Conservation (phyloP, 768 basidiomycete species). For the Hydnum rufescens region DNA sequence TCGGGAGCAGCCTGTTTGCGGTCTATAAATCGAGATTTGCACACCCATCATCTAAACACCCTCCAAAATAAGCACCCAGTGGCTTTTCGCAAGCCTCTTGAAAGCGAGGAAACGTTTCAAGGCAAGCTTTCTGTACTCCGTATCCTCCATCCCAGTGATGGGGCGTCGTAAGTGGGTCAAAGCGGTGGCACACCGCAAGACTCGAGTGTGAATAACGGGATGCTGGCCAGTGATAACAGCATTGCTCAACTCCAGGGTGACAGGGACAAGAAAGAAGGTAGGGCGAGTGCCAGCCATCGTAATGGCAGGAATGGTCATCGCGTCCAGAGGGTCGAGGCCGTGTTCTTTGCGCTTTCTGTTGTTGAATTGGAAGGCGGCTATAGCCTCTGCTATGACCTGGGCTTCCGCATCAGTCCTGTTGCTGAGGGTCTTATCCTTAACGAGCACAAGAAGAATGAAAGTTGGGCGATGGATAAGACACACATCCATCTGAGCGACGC, state of each 20-base stretch:
- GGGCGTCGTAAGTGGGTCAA: not conserved
- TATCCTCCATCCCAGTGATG: not conserved
- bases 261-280: conserved; percentile 12
- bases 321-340: not conserved
- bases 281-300: conserved; percentile 10
- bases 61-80: too few relatives aligned
- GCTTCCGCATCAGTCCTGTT: conserved; percentile 17
- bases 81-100: not conserved
- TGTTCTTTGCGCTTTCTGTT: not conserved
- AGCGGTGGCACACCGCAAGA: not conserved
- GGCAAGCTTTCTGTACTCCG: not conserved
- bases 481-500: conserved; percentile 15
- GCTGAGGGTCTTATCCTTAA: conserved; percentile 12
- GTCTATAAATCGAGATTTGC: too few relatives aligned
- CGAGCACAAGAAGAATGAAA: conserved; percentile 14
- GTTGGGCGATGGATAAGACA: conserved; percentile 15
- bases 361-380: conserved; percentile 14
- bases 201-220: not conserved
- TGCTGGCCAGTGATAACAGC: conserved; percentile 9
- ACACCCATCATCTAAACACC: too few relatives aligned
- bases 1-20: too few relatives aligned
- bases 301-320: conserved; percentile 9
- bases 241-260: conserved; percentile 9
- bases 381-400: conserved; percentile 17
- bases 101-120: not conserved